Percentiles rank a stretch among this genome's conserved stretches.
Conservation (phyloP, 495 filamentous ascomycete species). For the Chaetomium tenue region DNA sequence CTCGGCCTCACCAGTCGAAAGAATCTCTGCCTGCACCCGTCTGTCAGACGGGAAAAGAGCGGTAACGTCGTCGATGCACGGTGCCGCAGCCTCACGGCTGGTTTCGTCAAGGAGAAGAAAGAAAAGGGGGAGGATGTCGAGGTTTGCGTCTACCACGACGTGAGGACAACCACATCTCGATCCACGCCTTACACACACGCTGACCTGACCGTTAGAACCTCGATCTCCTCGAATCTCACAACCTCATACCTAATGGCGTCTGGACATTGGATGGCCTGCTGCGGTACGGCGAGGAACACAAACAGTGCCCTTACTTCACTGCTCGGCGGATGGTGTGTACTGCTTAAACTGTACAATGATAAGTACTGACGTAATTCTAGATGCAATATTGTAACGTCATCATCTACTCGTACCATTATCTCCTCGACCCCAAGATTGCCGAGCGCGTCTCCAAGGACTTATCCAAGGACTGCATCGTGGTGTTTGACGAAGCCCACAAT, state of each 20-base stretch:
- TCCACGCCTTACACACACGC: not conserved
- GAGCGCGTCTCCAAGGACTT: slow-evolving; percentile 95
- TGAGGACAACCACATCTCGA: slow-evolving; percentile 35
- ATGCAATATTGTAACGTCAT: slow-evolving; percentile 99
- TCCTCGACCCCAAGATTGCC: slow-evolving; percentile 96
- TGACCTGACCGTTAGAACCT: slow-evolving; percentile 63
- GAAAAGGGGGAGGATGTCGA: slow-evolving; percentile 91
- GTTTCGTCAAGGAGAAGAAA: slow-evolving; percentile 96
- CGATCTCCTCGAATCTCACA: slow-evolving; percentile 89
- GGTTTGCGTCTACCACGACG: slow-evolving; percentile 92
- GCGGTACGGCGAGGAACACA: slow-evolving; percentile 87
- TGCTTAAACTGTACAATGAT: too few relatives aligned
- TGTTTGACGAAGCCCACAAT: slow-evolving; percentile 98
- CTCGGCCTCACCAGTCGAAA: slow-evolving; percentile 93
- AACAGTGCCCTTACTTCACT: slow-evolving; percentile 97
- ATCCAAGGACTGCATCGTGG: slow-evolving; percentile 97
- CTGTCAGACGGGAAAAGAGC: slow-evolving; percentile 92
- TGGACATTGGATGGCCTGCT: slow-evolving; percentile 92
- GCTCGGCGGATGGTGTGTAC: slow-evolving; percentile 82
- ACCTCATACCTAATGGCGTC: slow-evolving; percentile 86
- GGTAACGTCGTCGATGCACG: slow-evolving; percentile 89
- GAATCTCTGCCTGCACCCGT: slow-evolving; percentile 94
- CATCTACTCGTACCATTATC: slow-evolving; percentile 98
- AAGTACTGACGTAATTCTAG: slow-evolving; percentile 42
- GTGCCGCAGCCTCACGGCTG: slow-evolving; percentile 91